Conservation (phyloP, 179 eudicot genomes). For the Amaranthus tricolor region DNA sequence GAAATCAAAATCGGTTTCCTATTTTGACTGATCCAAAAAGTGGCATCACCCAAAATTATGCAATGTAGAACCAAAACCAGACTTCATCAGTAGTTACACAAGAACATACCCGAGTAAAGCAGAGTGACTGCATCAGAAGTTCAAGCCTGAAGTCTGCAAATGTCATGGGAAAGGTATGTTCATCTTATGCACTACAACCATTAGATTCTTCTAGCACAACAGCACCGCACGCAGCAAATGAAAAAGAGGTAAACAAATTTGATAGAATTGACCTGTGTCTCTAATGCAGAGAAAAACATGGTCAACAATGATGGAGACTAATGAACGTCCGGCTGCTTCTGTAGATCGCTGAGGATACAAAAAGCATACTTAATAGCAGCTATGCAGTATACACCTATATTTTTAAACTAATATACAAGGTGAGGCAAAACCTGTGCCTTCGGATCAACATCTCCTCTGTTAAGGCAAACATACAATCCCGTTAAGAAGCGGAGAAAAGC, state of each 20-base stretch:
- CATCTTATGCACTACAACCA: background rate
- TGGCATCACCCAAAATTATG: background rate
- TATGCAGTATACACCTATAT: background rate
- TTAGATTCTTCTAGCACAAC: background rate
- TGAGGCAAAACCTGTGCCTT: constrained; percentile 55
- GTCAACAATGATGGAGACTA: constrained; percentile 78
- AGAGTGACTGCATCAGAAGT: constrained; percentile 91
- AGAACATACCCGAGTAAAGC: constrained; percentile 80
- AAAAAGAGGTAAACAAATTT: background rate
- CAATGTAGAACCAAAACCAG: constrained; percentile 2
- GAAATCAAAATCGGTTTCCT: background rate
- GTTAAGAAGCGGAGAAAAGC: constrained; percentile 97
- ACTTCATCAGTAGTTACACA: constrained; percentile 1
- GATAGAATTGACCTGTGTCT: constrained; percentile 67
- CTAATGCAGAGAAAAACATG: constrained; percentile 84
- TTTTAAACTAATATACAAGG: constrained; percentile 1
- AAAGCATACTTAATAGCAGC: constrained; percentile 16
- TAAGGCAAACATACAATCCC: constrained; percentile 84
- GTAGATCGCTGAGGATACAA: constrained; percentile 55
- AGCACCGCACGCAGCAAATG: background rate
- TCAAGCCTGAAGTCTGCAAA: constrained; percentile 88
- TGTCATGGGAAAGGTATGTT: background rate
- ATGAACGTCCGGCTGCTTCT: constrained; percentile 91
- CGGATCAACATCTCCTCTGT: constrained; percentile 89
- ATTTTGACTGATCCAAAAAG: background rate